A percentile compares a stretch with the other conserved stretches of the same genome.
Evolutionary conservation across 2,329 filamentous ascomycete genomes (phyloP).

Genomic region (Endocalyx cinctus): DNA sequence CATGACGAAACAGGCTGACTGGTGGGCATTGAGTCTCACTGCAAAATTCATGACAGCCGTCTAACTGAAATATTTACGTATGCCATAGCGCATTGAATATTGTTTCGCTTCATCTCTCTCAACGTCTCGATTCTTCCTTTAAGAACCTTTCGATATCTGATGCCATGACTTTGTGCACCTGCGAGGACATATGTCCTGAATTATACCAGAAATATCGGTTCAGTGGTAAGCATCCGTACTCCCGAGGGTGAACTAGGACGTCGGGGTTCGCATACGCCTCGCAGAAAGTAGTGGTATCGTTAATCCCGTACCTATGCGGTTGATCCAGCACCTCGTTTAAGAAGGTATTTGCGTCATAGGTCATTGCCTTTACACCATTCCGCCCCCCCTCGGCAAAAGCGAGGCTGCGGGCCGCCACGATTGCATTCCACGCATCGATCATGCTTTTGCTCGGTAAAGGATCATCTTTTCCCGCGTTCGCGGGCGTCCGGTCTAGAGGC

Average conservation of each 20-base stretch:
- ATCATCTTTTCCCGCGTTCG: slow-evolving; percentile 26
- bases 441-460: slow-evolving; percentile 41
- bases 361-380: slow-evolving; percentile 14
- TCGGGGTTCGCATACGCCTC: slow-evolving; percentile 18
- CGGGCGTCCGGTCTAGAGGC: slow-evolving; percentile 41
- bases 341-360: slow-evolving; percentile 29
- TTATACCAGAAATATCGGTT: slow-evolving; percentile 29
- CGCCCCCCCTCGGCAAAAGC: slow-evolving; percentile 25
- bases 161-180: slow-evolving; percentile 13
- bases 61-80: too few species aligned
- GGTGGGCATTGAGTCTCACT: too few species aligned
- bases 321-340: slow-evolving; percentile 25
- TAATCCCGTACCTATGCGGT: slow-evolving; percentile 19
- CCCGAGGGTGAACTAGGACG: slow-evolving; percentile 14
- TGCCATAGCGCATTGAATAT: too few species aligned
- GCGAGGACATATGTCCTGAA: slow-evolving; percentile 20
- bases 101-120: background rate
- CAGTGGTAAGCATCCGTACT: slow-evolving; percentile 24
- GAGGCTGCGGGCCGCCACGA: slow-evolving; percentile 21
- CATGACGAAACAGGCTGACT: too few species aligned
- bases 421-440: slow-evolving; percentile 38
- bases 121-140: slow-evolving; percentile 5
- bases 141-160: slow-evolving; percentile 9
- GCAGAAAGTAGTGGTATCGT: slow-evolving; percentile 25
- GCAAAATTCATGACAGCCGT: too few species aligned